phyloP scores from a whole-genome alignment of 805 yeast genomes.

The Candida tibetensis region DNA sequence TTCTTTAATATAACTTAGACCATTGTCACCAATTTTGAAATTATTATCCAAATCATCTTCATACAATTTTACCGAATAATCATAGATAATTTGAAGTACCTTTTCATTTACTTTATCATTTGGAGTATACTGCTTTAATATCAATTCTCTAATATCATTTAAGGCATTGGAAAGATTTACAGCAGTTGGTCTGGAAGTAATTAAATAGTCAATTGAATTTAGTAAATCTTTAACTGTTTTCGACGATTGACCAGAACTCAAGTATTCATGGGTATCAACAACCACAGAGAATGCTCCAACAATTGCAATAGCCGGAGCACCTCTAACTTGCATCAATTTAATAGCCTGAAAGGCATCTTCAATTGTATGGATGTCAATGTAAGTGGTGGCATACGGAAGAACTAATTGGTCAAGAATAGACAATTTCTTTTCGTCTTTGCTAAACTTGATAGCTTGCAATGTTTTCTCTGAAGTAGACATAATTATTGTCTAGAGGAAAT shows the following conservation, averaged over 20 bases:
- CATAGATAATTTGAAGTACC: constrained; percentile 31
- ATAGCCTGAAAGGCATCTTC: constrained; percentile 83
- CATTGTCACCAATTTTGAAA: constrained; percentile 73
- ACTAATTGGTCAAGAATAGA: constrained; percentile 75
- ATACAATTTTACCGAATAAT: constrained; percentile 55
- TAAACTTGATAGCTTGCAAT: constrained; percentile 66
- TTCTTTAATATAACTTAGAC: constrained; percentile 62
- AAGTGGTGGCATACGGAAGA: constrained; percentile 76
- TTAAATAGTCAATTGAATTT: constrained; percentile 58
- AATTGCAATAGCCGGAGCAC: constrained; percentile 98
- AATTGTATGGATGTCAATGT: constrained; percentile 57
- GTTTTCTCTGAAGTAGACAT: constrained; percentile 13
- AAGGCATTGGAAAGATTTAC: constrained; percentile 84
- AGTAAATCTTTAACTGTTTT: constrained; percentile 35
- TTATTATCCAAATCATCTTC: constrained; percentile 80
- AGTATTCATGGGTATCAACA: constrained; percentile 53
- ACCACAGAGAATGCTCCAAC: constrained; percentile 85
- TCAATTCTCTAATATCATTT: constrained; percentile 42
- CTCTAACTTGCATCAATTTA: constrained; percentile 89
- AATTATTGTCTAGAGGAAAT: not conserved
- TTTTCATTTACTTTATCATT: constrained; percentile 20
- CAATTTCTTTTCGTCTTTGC: constrained; percentile 44
- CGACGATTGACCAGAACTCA: constrained; percentile 11
- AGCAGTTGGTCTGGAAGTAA: constrained; percentile 90
- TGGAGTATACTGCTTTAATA: constrained; percentile 14